A percentile compares a stretch with the other conserved stretches of the same genome.
phyloP scores from a whole-genome alignment of 495 filamentous ascomycete species.

The Pyrenula aspistea region DNA sequence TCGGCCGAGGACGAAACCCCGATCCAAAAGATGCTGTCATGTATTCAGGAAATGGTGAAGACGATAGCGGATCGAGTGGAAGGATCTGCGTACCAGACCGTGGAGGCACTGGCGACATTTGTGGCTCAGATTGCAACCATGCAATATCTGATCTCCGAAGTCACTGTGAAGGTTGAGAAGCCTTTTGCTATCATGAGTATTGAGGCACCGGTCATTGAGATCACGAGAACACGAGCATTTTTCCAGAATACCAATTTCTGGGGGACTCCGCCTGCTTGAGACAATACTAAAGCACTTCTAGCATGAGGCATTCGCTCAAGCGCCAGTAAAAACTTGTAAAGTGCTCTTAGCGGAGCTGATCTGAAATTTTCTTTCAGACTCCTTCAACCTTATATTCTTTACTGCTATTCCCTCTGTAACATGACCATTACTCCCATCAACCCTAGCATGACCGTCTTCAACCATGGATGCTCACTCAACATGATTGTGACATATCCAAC shows the following conservation, averaged over 20 bases:
- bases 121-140: conserved; percentile 39
- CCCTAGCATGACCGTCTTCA: conserved; percentile 88
- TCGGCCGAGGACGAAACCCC: background rate
- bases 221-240: conserved; percentile 37
- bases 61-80: conserved; percentile 30
- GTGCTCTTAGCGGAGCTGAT: too few relatives aligned
- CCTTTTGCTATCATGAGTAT: conserved; percentile 46
- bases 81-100: conserved; percentile 38
- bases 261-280: too few relatives aligned
- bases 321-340: too few relatives aligned
- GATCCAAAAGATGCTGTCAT: background rate
- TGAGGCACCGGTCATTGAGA: conserved; percentile 40
- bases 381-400: too few relatives aligned
- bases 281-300: too few relatives aligned
- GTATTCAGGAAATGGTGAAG: background rate
- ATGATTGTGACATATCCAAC: conserved; percentile 98
- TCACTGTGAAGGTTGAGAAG: conserved; percentile 44
- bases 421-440: conserved; percentile 94
- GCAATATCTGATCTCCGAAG: conserved; percentile 35
- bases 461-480: conserved; percentile 90
- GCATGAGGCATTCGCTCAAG: too few relatives aligned
- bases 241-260: too few relatives aligned
- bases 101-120: conserved; percentile 42
- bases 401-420: conserved; percentile 66
- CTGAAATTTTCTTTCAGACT: too few relatives aligned